Evolutionary conservation across 352 stramenopile species (phyloP), one percentile per base, ranked within the genome.

Genomic region (Elongisporangium senticosum): DNA sequence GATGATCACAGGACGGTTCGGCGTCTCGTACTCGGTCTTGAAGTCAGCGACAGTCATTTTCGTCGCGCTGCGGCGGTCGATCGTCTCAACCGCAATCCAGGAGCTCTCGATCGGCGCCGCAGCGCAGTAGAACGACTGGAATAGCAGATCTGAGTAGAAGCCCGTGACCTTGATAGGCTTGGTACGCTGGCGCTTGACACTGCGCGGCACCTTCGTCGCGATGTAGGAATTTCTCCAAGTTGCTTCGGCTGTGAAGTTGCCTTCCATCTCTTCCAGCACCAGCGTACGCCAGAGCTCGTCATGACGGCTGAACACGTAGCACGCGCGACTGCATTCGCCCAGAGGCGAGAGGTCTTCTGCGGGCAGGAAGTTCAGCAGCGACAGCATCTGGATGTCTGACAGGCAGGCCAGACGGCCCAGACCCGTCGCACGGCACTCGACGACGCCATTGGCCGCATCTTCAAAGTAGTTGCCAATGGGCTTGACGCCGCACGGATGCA

Each of bases 101-200:
- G 67, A 68, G n/a, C 71, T 54, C 53, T 86, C 65, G 39, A 89
- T 86, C 7, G 79, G 82, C 20, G 78, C 69, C 2, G 69, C 67
- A 1, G 80, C 77, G 51, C 84, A 95, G 64, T 90, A 92, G 67
- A 89, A 94, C 51, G 86, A 81, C 65, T 93, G 86, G 68, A 95
- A 96, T 19, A 96, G 68, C 55, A 93, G 53, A 52, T 96, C 87
- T n/a, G 82, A 94, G 66, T 94, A 96, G 55, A 96, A 77, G 8
- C 83, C 83, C 17, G 73, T 48, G 11, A 95, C 72, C 22, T 53
- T 59, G 33, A 95, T 72, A 10, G 72, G 74, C 11, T 40, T 55
- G 11, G 21, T 39, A 8, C 51, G 37, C 51, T 37, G 53, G 22
- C 58, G 33, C 49, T 53, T 53, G 21, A 55, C 53, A 1, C 47